phyloP scores from a whole-genome alignment of 2,329 filamentous ascomycete species.

The Neopestalotiopsis sp. region DNA sequence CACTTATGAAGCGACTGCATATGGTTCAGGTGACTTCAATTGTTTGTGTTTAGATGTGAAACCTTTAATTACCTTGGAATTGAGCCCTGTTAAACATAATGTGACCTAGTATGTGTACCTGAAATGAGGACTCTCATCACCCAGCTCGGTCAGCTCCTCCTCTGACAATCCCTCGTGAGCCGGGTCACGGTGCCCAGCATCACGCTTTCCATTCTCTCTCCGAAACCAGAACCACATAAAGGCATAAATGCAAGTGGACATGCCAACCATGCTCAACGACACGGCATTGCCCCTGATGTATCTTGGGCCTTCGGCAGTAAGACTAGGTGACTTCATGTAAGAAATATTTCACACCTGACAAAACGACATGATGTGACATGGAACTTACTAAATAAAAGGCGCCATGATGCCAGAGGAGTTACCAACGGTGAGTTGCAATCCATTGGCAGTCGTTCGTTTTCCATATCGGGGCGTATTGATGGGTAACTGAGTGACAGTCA shows the following conservation, averaged over 20 bases:
- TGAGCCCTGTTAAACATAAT: background rate
- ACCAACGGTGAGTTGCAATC: conserved; percentile 72
- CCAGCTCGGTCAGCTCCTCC: conserved; percentile 55
- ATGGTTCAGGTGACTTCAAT: background rate
- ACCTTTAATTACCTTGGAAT: too few relatives aligned
- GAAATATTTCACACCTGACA: background rate
- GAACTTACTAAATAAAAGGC: conserved; percentile 64
- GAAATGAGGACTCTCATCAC: conserved; percentile 58
- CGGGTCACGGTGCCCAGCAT: conserved; percentile 43
- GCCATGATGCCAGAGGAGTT: conserved; percentile 77
- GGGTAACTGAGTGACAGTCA: conserved; percentile 46
- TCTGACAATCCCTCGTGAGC: conserved; percentile 48
- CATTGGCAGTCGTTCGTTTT: conserved; percentile 75
- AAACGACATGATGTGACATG: background rate
- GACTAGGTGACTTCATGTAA: conserved; percentile 35
- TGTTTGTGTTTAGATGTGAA: background rate
- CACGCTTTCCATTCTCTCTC: conserved; percentile 52
- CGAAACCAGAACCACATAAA: conserved; percentile 61
- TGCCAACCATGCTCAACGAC: conserved; percentile 62
- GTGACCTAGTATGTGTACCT: conserved; percentile 46
- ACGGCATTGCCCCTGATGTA: conserved; percentile 68
- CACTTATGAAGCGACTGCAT: too few relatives aligned
- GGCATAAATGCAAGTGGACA: conserved; percentile 58
- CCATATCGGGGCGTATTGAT: conserved; percentile 77
- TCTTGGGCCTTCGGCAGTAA: conserved; percentile 55